Evolutionary conservation across 2,329 filamentous ascomycete genomes (phyloP), one percentile per base, ranked within the genome.

Genomic region (Epichloe gansuensis): DNA sequence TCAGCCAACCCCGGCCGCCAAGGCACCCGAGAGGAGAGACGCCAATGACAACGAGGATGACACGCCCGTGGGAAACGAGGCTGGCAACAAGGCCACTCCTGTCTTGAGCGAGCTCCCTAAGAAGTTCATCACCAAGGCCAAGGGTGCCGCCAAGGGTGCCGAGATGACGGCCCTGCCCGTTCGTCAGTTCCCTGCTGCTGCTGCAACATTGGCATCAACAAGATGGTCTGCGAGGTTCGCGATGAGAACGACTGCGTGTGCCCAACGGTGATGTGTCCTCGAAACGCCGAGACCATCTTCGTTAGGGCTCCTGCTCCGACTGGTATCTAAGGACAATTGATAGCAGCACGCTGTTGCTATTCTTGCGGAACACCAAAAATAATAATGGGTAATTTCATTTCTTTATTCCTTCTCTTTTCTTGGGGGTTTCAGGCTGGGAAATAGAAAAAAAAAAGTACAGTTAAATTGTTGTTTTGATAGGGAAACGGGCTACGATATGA

Each of bases 191-290:
- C 47, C 23, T 62, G 60, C 52, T 62, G 60, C 48, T 62, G 59
- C 53, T 62, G 60, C 47, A 52, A 59, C 47, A 7, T 51, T 7
- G 50, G 46, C 5, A 52, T 53, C 15, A 42, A 50, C 8, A 50
- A 57, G 25, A 55, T 60, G 21, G 52, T 62, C 9, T 62, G 60
- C 40, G 43, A 55, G 21, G 41, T 46, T 45, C 51, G 31, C 36
- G 53, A 38, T 17, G 52, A 56, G 17, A 52, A 58, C 35, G 50
- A 54, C 8, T 63, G 61, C 42, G 45, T 59, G 11, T 62, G 59
- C 46, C 51, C 60, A 27, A 45, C 51, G 25, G 53, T 56, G 27
- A 53, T 55, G 49, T 41, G 49, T 45, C 36, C 49, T 56, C 38
- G 53, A 31, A 23, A 48, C 47, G 51, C 51, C n/a, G 39, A 51